Evolutionary conservation across 2,329 filamentous ascomycete genomes (phyloP).

Genomic region (Aspergillus sojae): DNA sequence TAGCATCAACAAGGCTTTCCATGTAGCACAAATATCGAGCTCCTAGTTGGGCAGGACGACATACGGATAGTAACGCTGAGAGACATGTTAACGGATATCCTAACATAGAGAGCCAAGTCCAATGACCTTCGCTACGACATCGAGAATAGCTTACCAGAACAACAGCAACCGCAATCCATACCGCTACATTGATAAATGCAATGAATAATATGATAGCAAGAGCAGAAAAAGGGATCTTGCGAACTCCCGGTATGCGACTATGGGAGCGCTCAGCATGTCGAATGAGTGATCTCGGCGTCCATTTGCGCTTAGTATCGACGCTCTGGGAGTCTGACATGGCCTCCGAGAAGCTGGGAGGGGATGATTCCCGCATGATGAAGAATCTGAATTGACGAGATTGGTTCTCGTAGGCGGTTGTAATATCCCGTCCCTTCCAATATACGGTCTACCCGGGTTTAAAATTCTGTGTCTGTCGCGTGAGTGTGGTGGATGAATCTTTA

Average conservation of each 20-base stretch:
- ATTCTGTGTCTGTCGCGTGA: neutral
- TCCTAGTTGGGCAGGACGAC: constrained; percentile 7
- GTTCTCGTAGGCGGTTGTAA: neutral
- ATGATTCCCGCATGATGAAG: constrained; percentile 15
- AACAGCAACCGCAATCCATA: constrained; percentile 62
- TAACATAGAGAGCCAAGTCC: neutral
- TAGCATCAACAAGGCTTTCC: neutral
- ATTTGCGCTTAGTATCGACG: constrained; percentile 26
- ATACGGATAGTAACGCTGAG: constrained; percentile 42
- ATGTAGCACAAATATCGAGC: neutral
- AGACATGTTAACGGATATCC: constrained; percentile 14
- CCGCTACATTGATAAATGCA: constrained; percentile 56
- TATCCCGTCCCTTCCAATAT: neutral
- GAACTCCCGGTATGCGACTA: constrained; percentile 56
- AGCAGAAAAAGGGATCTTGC: constrained; percentile 58
- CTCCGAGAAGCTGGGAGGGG: constrained; percentile 3
- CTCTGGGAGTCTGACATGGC: neutral
- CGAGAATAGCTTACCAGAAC: constrained; percentile 51
- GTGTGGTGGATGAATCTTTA: neutral
- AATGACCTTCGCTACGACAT: neutral
- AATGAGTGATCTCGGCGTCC: constrained; percentile 34
- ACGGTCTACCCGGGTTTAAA: neutral
- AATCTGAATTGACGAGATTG: neutral
- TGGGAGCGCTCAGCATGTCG: constrained; percentile 51
- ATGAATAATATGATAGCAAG: constrained; percentile 60